Conservation (phyloP, 2,329 filamentous ascomycete genomes). For the Claviceps spartinae region DNA sequence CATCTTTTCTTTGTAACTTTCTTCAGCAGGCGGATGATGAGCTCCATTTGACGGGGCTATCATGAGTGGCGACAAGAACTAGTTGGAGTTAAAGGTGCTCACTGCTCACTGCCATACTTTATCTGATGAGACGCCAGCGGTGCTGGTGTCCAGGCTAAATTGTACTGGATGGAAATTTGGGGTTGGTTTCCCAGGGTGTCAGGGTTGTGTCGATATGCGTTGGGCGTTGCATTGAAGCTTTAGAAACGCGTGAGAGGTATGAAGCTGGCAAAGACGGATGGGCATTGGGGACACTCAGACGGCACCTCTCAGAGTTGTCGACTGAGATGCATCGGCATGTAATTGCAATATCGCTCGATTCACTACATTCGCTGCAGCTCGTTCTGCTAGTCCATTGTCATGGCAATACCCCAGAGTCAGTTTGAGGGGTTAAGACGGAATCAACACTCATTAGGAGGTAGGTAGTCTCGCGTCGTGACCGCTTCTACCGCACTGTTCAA, state of each 20-base stretch:
- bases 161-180: constrained; percentile 14
- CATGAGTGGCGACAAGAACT: constrained; percentile 13
- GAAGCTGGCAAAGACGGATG: neutral
- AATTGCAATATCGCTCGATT: neutral
- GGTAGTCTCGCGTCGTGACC: neutral
- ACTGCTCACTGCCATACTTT: constrained; percentile 21
- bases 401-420: neutral
- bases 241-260: neutral
- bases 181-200: too few relatives aligned
- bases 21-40: constrained; percentile 42
- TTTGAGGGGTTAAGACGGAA: neutral
- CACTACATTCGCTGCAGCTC: neutral
- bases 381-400: too few relatives aligned
- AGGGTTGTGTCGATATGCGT: too few relatives aligned
- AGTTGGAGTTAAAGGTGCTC: constrained; percentile 17
- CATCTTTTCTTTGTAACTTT: constrained; percentile 37
- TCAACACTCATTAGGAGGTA: neutral
- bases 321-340: neutral
- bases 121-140: constrained; percentile 15
- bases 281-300: neutral
- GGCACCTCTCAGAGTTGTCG: neutral
- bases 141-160: constrained; percentile 13
- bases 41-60: constrained; percentile 40
- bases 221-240: neutral
- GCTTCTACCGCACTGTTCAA: neutral